Conservation (phyloP, 1,139 yeast species). For the Lodderomyces pseudojiufengensis region DNA sequence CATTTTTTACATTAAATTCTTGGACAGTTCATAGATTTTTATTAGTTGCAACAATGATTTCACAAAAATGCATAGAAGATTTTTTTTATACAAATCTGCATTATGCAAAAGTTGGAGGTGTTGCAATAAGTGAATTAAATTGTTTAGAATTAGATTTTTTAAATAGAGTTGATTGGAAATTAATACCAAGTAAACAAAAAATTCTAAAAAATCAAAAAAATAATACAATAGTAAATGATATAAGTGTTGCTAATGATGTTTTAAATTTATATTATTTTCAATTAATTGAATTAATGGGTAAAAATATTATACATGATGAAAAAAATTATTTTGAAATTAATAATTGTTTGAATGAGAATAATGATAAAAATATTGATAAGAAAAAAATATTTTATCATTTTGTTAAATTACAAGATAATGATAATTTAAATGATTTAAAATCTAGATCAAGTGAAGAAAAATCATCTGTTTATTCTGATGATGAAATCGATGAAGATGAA, state of each 20-base stretch:
- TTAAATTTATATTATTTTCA: constrained; percentile 58
- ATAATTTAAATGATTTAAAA: no score
- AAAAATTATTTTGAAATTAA: not conserved
- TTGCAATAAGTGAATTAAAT: constrained; percentile 79
- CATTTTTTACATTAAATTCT: constrained; percentile 79
- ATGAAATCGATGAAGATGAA: no score
- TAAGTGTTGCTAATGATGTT: constrained; percentile 40
- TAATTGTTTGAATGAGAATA: no score
- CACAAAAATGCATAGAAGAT: constrained; percentile 90
- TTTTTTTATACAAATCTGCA: constrained; percentile 91
- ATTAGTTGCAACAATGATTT: constrained; percentile 86
- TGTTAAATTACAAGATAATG: constrained; percentile 11
- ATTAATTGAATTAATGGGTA: constrained; percentile 62
- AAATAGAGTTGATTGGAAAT: constrained; percentile 69
- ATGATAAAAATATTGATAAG: no score
- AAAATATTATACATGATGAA: constrained; percentile 16
- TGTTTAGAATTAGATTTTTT: constrained; percentile 85
- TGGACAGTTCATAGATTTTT: constrained; percentile 91
- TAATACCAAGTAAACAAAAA: constrained; percentile 38
- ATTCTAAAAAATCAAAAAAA: not conserved
- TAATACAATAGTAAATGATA: constrained; percentile 1
- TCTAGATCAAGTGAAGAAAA: no score
- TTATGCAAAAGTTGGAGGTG: constrained; percentile 95
- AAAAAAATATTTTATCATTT: no score
- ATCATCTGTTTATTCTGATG: no score